phyloP scores from a whole-genome alignment of 2,329 filamentous ascomycete species.

The Diaporthe sp. region DNA sequence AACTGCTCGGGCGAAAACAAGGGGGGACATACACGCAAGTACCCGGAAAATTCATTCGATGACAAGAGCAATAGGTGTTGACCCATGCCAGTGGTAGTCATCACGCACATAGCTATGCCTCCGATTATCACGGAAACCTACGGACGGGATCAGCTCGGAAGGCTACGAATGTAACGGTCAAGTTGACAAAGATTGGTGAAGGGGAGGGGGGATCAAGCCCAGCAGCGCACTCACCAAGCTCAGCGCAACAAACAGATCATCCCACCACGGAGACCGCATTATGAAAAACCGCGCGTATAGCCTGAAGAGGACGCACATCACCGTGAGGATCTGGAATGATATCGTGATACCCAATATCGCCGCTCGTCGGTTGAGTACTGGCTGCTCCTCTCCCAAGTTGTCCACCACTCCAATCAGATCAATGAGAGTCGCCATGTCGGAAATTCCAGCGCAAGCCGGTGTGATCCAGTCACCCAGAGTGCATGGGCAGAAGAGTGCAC shows the following conservation, averaged over 20 bases:
- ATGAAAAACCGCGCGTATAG: slow-evolving; percentile 40
- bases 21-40: slow-evolving; percentile 35
- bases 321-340: slow-evolving; percentile 38
- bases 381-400: slow-evolving; percentile 40
- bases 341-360: slow-evolving; percentile 41
- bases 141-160: not conserved
- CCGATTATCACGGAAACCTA: slow-evolving; percentile 24
- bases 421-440: slow-evolving; percentile 34
- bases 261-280: slow-evolving; percentile 40
- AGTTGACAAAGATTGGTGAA: not conserved
- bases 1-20: not conserved
- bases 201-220: no score
- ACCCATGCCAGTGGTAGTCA: slow-evolving; percentile 29
- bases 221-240: slow-evolving; percentile 34
- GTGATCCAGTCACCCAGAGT: not conserved
- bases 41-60: not conserved
- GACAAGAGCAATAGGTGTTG: slow-evolving; percentile 30
- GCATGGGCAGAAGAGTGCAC: not conserved
- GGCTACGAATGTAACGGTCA: not conserved
- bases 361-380: slow-evolving; percentile 37
- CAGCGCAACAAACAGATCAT: slow-evolving; percentile 41
- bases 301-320: slow-evolving; percentile 39
- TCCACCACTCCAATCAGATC: slow-evolving; percentile 40
- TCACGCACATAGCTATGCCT: not conserved
- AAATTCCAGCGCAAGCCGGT: not conserved